Evolutionary conservation across 371 early-diverging fungal genomes (phyloP).

Genomic region (Mucor mucedo): DNA sequence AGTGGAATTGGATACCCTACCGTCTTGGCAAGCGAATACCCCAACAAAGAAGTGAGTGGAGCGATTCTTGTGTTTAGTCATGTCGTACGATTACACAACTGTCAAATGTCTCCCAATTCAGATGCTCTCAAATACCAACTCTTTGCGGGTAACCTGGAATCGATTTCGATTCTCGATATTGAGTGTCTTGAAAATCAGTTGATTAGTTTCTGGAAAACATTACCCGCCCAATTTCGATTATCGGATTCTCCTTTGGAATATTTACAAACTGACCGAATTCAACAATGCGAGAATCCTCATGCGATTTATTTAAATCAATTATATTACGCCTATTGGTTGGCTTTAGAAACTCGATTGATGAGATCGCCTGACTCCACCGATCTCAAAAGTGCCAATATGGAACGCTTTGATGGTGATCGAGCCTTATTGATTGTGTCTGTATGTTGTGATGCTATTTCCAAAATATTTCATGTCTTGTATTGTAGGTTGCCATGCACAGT

Average conservation of each 20-base stretch:
- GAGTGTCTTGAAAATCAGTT: slow-evolving; percentile 39
- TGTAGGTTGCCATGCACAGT: slow-evolving; percentile 37
- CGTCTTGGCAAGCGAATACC: slow-evolving; percentile 20
- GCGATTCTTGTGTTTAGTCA: slow-evolving; percentile 28
- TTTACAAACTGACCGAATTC: slow-evolving; percentile 37
- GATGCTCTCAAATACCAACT: slow-evolving; percentile 35
- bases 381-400: slow-evolving; percentile 30
- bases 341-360: slow-evolving; percentile 42
- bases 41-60: slow-evolving; percentile 2
- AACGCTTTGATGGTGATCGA: slow-evolving; percentile 41
- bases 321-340: slow-evolving; percentile 43
- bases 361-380: slow-evolving; percentile 31
- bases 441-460: slow-evolving; percentile 44
- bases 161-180: slow-evolving; percentile 27
- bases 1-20: slow-evolving; percentile 43
- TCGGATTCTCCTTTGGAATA: slow-evolving; percentile 42
- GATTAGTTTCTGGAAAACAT: slow-evolving; percentile 37
- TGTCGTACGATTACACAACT: slow-evolving; percentile 36
- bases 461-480: slow-evolving; percentile 35
- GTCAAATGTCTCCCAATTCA: slow-evolving; percentile 25
- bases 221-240: slow-evolving; percentile 35
- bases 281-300: slow-evolving; percentile 31
- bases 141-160: slow-evolving; percentile 29
- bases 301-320: slow-evolving; percentile 40
- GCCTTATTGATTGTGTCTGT: slow-evolving; percentile 48